Evolutionary conservation across 768 basidiomycete species (phyloP), one percentile per base, ranked within the genome.

Genomic region (Lentinula sp.): DNA sequence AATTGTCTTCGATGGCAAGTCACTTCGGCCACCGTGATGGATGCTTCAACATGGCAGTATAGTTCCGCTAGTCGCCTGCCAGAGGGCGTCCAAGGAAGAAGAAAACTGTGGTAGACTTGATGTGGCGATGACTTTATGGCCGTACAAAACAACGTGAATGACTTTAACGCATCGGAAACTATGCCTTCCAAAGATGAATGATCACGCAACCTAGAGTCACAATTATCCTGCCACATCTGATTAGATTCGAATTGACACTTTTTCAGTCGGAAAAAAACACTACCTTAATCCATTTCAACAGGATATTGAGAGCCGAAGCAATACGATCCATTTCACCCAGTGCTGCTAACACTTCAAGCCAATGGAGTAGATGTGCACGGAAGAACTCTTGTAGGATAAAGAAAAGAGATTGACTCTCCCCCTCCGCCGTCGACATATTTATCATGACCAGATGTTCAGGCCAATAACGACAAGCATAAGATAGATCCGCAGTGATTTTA

Each of bases 401-500:
- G 9, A 49, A 18, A 16, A 59, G 57, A 33, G n/a, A 9, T 18
- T 35, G 28, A 10, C 7, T 20, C 5, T 37, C 48, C 15, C 28
- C 32, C 5, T 37, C 16, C 18, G 15, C 8, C 16, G 6, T 35
- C 42, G 4, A 16, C 33, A 10, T 33, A 6, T 15, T 18, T 6
- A 59, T 37, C 45, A 8, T 59, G 12, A 12, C 10, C 33, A 59
- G 23, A 50, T 59, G 57, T 4, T 48, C 35, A 16, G 32, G 35
- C 57, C 57, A 59, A n/a, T 49, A 59, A 18, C 57, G 45, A 37
- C 57, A 59, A 6, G 57, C 57, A 18, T 59, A 59, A 28, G 28
- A 13, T n/a, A 35, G 15, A 16, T 33, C 39, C 23, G 32, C 35
- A n/a, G 6, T 45, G 18, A 53, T 39, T 36, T 33, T n/a, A 10